Conservation (phyloP, 441 rosid species). For the Dalechampia spathulata region DNA sequence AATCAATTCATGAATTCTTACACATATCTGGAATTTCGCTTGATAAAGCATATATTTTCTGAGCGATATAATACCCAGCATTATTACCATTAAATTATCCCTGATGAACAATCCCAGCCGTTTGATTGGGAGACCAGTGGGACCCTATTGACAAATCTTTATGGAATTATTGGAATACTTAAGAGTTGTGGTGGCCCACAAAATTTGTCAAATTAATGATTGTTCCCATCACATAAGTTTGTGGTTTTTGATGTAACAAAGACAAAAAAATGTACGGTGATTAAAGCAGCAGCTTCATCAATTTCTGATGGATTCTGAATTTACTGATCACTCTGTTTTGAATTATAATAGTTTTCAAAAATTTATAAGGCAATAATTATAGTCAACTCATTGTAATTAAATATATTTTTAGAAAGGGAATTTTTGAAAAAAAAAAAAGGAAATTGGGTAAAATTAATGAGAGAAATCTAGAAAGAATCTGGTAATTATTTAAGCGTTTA, state of each 20-base stretch:
- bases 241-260: conserved; percentile 1
- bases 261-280: conserved; percentile 9
- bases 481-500: conserved; percentile 18
- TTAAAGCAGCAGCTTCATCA: neutral
- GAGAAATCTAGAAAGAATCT: conserved; percentile 2
- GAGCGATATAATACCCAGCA: too few species aligned
- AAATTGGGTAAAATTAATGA: neutral
- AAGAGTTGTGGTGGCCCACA: conserved; percentile 1
- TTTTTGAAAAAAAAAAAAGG: neutral
- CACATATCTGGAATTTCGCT: too few species aligned
- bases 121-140: neutral
- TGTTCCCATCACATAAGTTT: conserved; percentile 2
- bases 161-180: neutral
- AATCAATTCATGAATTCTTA: too few species aligned
- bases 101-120: neutral
- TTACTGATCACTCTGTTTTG: neutral
- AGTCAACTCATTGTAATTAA: neutral
- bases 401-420: too few species aligned
- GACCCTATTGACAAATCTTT: too few species aligned
- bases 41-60: too few species aligned
- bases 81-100: too few species aligned
- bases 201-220: conserved; percentile 4
- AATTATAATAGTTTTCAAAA: neutral
- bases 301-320: neutral
- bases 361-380: neutral